phyloP scores from a whole-genome alignment of 2,329 filamentous ascomycete species.

The Talaromyces sp. region DNA sequence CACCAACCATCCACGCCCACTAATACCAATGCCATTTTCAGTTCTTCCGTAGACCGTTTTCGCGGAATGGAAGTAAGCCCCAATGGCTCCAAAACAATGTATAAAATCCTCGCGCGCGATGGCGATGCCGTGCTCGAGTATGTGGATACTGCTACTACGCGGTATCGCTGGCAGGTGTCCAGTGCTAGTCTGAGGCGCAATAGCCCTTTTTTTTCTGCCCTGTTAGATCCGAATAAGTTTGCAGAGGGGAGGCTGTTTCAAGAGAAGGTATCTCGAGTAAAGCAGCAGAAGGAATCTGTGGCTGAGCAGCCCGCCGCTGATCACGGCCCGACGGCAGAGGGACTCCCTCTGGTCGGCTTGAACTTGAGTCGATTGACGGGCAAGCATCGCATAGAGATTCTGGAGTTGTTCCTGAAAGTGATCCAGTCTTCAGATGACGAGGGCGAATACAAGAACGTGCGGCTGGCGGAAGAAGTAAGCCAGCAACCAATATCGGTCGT shows the following conservation, averaged over 20 bases:
- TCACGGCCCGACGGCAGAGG: neutral
- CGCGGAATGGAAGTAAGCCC: slow-evolving; percentile 1
- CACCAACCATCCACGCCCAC: neutral
- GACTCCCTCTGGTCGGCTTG: slow-evolving; percentile 24
- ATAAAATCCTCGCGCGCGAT: slow-evolving; percentile 19
- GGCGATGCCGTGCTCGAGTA: slow-evolving; percentile 35
- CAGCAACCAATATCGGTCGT: slow-evolving; percentile 24
- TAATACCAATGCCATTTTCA: neutral
- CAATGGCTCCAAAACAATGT: slow-evolving; percentile 3
- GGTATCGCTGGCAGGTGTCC: slow-evolving; percentile 28
- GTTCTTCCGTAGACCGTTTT: neutral
- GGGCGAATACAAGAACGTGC: slow-evolving; percentile 11
- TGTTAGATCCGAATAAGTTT: slow-evolving; percentile 38
- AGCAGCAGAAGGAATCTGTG: neutral
- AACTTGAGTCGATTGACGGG: slow-evolving; percentile 19
- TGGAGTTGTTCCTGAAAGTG: slow-evolving; percentile 29
- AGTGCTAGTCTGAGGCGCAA: slow-evolving; percentile 25
- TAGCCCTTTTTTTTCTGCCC: slow-evolving; percentile 34
- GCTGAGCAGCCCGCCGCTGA: neutral
- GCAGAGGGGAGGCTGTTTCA: slow-evolving; percentile 31
- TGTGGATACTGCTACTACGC: slow-evolving; percentile 10
- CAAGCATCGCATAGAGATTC: slow-evolving; percentile 23
- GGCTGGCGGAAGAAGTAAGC: slow-evolving; percentile 21
- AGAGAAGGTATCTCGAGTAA: slow-evolving; percentile 15
- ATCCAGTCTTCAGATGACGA: slow-evolving; percentile 21